These are phyloP conservation scores for Avicennia marina DNA, from an alignment of 257 asterid species.

Conservation along the genomic window DNA sequence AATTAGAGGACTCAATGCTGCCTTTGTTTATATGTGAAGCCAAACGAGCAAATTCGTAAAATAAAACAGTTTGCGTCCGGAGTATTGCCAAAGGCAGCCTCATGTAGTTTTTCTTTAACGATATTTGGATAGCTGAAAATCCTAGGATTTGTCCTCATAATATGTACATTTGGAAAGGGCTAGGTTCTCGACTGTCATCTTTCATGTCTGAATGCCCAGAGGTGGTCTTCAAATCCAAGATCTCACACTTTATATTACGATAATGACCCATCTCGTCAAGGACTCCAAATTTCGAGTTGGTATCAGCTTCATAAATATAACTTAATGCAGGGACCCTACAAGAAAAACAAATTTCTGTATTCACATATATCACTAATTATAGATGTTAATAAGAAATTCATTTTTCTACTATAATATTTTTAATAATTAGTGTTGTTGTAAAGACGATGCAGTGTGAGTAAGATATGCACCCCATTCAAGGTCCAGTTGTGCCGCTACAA, in stretches of 20 bases:
- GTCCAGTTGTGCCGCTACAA: constrained; percentile 31
- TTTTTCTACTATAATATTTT: too few species aligned
- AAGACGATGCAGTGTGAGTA: background rate
- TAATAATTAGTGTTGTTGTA: too few species aligned
- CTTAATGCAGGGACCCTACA: too few species aligned
- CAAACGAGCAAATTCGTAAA: constrained; percentile 11
- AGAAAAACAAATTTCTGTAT: too few species aligned
- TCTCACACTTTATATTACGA: too few species aligned
- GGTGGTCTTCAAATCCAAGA: too few species aligned
- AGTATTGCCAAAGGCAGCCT: constrained; percentile 34
- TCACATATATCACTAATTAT: too few species aligned
- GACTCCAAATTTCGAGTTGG: too few species aligned
- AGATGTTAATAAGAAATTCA: too few species aligned
- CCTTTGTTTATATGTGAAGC: constrained; percentile 23
- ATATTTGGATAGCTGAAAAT: background rate
- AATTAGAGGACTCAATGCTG: constrained; percentile 20
- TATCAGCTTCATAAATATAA: too few species aligned
- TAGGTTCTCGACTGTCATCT: background rate
- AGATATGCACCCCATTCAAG: constrained; percentile 17
- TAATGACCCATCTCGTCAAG: too few species aligned
- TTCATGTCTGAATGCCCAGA: background rate
- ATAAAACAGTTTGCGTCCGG: constrained; percentile 5
- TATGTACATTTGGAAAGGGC: background rate
- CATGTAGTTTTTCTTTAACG: constrained; percentile 31
- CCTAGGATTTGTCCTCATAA: constrained; percentile 15